Evolutionary conservation across 306 rosid genomes (phyloP), one percentile per base, ranked within the genome.

Genomic region (Senna tora): DNA sequence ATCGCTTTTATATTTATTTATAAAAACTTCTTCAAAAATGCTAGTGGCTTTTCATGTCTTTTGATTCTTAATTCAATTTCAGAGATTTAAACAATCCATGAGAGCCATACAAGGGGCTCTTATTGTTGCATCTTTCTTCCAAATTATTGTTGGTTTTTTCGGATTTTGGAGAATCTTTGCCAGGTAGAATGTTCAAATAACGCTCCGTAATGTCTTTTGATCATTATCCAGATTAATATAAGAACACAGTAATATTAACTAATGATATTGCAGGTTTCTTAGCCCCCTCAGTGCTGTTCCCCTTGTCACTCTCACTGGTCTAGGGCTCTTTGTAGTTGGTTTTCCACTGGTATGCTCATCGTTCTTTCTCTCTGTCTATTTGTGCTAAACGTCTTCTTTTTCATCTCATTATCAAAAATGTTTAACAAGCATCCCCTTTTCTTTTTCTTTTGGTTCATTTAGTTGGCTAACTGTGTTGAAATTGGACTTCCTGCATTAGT

Each of bases 401-500:
- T 51, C 56, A 39, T 60, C 4, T 52, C 1, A 69, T 56, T 33
- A 17, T 73, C 28, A 50, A 13, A 50, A 13, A 51, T 81, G 32
- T 71, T 66, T 71, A 75, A 73, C 63, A 70, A 54, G 7, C 71
- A 16, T 49, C 17, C 49, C 14, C 71, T 30, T 28, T 70, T 58
- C 30, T 34, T 72, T 72, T 67, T 61, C 56, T 19, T 66, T 73
- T 83, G 67, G 74, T 78, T 82, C 55, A 50, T 84, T 78, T 57
- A 91, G 98, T 69, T 94, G 80, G 95, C 92, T 50, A 78, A 77
- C 41, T 94, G 98, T 77, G 79, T 94, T 86, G 98, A 94, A 82
- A 61, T 94, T 69, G 98, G 98, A 76, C 93, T 94, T 22, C 97
- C 96, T 41, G 86, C 95, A 58, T 79, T 91, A 86, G 62, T 87